Base-by-base conservation (phyloP, 768 basidiomycete species). In the Suillus lakei region DNA sequence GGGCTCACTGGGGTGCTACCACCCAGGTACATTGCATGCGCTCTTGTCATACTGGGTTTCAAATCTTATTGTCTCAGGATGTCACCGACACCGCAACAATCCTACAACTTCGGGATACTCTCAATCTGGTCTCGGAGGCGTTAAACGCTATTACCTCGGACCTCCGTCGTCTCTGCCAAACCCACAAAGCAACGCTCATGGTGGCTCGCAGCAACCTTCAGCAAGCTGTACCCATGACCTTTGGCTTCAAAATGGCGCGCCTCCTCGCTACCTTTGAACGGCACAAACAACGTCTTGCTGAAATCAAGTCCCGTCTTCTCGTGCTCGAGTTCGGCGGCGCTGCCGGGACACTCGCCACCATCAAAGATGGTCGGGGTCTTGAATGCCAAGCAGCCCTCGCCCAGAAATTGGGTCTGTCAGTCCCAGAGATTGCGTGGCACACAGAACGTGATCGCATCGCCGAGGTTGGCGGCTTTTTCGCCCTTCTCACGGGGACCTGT, bases 1-100 rank as follows among this genome's bases (percentile, higher is more conserved):
- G 83, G 81, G 74, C 74, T 21, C 83, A 84, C 68, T 84, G 81
- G 72, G 83, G 83, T 36, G 81, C 82, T 5, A 84, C 83, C 4
- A 84, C 83, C 21, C 83, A 84, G 77, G 83, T 82, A 53, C 60
- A 69, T 64, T 8, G 9, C 15, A 64, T 43, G 23, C 18, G 26
- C 41, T 50, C 46, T 53, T 38, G 18, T 23, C n/a, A 63, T 63
- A 41, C 46, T n/a, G 23, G 36, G 48, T 58, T 64, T 48, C 54
- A 44, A 48, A 56, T 34, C 23, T 56, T 21, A 60, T 64, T 39
- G 58, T 63, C 69, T 50, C 53, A 83, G 83, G 83, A 84, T 66
- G 81, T 84, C 4, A 83, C 80, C n/a, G 83, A 84, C 46, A 84
- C 83, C 6, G 76, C 82, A 8, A 83, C 82, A 0, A 68, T 82